A percentile compares a stretch with the other conserved stretches of the same genome.
Evolutionary conservation across 2,329 filamentous ascomycete genomes (phyloP).

Genomic region (Fusarium haematococcum): DNA sequence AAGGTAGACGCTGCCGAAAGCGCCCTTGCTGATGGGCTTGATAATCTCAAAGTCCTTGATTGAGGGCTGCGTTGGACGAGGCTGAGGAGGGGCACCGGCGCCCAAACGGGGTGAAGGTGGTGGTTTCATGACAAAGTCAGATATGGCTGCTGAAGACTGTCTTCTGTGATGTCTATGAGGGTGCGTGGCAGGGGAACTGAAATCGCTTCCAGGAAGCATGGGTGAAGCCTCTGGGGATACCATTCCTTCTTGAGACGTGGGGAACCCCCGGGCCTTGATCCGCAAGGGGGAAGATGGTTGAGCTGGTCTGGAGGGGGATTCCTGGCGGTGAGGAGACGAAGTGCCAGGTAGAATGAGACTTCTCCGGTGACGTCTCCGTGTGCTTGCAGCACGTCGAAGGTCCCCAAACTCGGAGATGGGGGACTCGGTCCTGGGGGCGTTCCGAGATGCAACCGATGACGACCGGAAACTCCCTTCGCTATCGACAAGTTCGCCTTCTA

Average conservation of each 20-base stretch:
- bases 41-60: constrained; percentile 99
- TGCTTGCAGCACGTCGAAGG: constrained; percentile 80
- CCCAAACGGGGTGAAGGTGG: constrained; percentile 86
- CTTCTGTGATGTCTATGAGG: constrained; percentile 79
- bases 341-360: constrained; percentile 86
- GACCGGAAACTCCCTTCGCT: constrained; percentile 92
- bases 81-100: constrained; percentile 83
- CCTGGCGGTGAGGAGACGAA: constrained; percentile 84
- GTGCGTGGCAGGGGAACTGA: constrained; percentile 77
- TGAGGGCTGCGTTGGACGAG: constrained; percentile 89
- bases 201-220: constrained; percentile 84
- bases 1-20: constrained; percentile 96
- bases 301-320: constrained; percentile 84
- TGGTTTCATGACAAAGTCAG: constrained; percentile 72
- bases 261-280: constrained; percentile 81
- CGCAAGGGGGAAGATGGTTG: constrained; percentile 89
- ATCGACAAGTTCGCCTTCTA: constrained; percentile 86
- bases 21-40: constrained; percentile 98
- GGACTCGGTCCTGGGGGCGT: constrained; percentile 82
- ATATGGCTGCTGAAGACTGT: constrained; percentile 91
- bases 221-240: constrained; percentile 92
- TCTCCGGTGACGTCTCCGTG: constrained; percentile 84
- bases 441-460: constrained; percentile 76
- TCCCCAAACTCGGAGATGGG: constrained; percentile 88
- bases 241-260: constrained; percentile 71